Conservation (phyloP, 305 asterid species). For the Fraxinus sp. region DNA sequence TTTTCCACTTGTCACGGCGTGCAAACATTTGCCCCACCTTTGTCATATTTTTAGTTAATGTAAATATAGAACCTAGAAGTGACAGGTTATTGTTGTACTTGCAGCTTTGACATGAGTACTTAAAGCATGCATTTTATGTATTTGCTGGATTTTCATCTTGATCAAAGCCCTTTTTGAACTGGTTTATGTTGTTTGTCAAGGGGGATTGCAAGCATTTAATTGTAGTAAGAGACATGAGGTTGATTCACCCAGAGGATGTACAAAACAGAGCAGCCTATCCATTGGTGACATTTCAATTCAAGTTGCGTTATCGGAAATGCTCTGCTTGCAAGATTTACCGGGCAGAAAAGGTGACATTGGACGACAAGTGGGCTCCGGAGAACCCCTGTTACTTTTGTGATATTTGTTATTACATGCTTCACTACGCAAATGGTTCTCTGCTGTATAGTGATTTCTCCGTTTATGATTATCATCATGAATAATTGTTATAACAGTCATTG, state of each 20-base stretch:
- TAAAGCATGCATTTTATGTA: neutral
- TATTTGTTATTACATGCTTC: conserved; percentile 89
- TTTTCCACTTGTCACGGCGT: neutral
- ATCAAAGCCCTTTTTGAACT: neutral
- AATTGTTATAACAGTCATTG: neutral
- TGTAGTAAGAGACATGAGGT: conserved; percentile 77
- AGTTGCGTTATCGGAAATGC: conserved; percentile 63
- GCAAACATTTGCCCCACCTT: neutral
- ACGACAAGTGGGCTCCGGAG: conserved; percentile 77
- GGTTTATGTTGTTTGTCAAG: conserved; percentile 23
- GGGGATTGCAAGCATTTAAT: conserved; percentile 86
- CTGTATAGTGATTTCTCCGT: conserved; percentile 70
- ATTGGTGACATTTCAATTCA: conserved; percentile 44
- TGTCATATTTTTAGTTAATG: neutral
- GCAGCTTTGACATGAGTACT: neutral
- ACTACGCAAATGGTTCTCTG: conserved; percentile 62
- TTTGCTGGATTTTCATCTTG: neutral
- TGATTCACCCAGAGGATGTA: conserved; percentile 76
- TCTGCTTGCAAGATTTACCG: conserved; percentile 74
- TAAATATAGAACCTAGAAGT: neutral
- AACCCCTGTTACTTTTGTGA: conserved; percentile 88
- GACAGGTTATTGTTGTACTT: neutral
- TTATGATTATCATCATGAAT: conserved; percentile 67
- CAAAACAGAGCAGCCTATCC: conserved; percentile 84
- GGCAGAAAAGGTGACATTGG: conserved; percentile 76